These are phyloP conservation scores for Colletotrichum tabaci DNA, from an alignment of 2,329 filamentous ascomycete genomes.

Conservation along the genomic window DNA sequence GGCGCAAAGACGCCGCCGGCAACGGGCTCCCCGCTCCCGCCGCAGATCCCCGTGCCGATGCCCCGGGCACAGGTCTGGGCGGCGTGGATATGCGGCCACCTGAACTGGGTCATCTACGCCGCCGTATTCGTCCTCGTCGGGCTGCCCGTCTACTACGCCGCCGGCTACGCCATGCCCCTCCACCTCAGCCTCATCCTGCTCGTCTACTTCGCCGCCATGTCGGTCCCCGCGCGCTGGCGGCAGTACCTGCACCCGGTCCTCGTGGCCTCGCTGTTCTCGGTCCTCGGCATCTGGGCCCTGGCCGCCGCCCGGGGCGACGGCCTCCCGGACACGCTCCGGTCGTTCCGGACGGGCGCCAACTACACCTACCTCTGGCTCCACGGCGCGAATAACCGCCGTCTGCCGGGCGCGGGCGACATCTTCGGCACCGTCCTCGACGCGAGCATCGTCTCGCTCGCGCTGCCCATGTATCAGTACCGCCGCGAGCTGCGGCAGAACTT, in stretches of 20 bases:
- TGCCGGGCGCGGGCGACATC: constrained; percentile 71
- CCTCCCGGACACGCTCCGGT: constrained; percentile 58
- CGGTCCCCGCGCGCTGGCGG: constrained; percentile 63
- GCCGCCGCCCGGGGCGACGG: constrained; percentile 60
- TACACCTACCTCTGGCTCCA: constrained; percentile 68
- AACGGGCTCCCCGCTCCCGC: constrained; percentile 44
- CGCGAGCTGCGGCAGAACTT: constrained; percentile 69
- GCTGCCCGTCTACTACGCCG: constrained; percentile 68
- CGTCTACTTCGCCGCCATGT: constrained; percentile 65
- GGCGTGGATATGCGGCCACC: constrained; percentile 58
- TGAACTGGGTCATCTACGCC: constrained; percentile 63
- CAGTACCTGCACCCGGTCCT: constrained; percentile 72
- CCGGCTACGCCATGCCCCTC: constrained; percentile 66
- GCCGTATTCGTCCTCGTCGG: constrained; percentile 65
- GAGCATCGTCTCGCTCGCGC: constrained; percentile 70
- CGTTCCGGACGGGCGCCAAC: constrained; percentile 67
- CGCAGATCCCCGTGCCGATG: constrained; percentile 59
- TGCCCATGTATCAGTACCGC: constrained; percentile 74
- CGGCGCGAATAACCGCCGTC: constrained; percentile 43
- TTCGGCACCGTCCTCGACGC: constrained; percentile 70
- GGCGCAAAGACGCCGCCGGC: neutral
- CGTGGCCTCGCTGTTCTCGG: constrained; percentile 67
- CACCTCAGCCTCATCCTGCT: constrained; percentile 65
- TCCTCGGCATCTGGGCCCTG: constrained; percentile 68
- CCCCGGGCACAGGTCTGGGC: constrained; percentile 67